These are phyloP conservation scores for Lentinus brumalis DNA, from an alignment of 768 basidiomycete genomes.

Conservation along the genomic window DNA sequence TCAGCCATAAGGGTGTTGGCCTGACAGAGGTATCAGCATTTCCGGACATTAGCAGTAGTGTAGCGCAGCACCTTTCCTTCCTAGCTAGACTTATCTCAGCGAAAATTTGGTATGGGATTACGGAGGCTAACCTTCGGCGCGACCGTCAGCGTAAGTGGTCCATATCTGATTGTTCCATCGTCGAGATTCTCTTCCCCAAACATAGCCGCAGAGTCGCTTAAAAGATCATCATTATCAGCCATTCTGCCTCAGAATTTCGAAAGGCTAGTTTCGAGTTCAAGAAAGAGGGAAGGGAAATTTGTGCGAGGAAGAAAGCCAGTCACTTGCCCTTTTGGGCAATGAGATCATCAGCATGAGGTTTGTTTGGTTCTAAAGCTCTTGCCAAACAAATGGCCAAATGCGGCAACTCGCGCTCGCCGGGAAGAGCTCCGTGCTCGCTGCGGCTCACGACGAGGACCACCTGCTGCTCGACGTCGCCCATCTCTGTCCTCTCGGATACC, in stretches of 20 bases:
- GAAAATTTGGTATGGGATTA: not conserved
- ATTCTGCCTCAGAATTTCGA: not conserved
- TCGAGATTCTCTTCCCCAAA: slow-evolving; percentile 29
- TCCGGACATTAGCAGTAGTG: too few relatives aligned
- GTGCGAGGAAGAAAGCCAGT: too few relatives aligned
- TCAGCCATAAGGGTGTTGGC: slow-evolving; percentile 73
- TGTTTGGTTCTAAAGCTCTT: slow-evolving; percentile 18
- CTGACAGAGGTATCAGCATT: slow-evolving; percentile 34
- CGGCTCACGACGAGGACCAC: not conserved
- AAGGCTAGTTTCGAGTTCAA: too few relatives aligned
- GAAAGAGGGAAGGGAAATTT: too few relatives aligned
- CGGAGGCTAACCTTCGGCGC: slow-evolving; percentile 56
- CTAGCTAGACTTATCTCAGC: slow-evolving; percentile 31
- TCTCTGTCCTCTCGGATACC: slow-evolving; percentile 1
- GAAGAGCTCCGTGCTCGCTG: not conserved
- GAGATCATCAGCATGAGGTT: not conserved
- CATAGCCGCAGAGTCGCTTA: slow-evolving; percentile 17
- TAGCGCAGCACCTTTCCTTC: slow-evolving; percentile 53
- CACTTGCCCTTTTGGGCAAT: too few relatives aligned
- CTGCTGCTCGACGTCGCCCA: too few relatives aligned
- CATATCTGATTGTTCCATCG: slow-evolving; percentile 50
- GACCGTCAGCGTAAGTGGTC: slow-evolving; percentile 53
- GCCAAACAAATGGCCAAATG: slow-evolving; percentile 16
- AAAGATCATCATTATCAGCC: slow-evolving; percentile 42
- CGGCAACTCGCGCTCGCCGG: not conserved